Conservation (phyloP, 2,329 filamentous ascomycete species). For the Diaporthe australafricana region DNA sequence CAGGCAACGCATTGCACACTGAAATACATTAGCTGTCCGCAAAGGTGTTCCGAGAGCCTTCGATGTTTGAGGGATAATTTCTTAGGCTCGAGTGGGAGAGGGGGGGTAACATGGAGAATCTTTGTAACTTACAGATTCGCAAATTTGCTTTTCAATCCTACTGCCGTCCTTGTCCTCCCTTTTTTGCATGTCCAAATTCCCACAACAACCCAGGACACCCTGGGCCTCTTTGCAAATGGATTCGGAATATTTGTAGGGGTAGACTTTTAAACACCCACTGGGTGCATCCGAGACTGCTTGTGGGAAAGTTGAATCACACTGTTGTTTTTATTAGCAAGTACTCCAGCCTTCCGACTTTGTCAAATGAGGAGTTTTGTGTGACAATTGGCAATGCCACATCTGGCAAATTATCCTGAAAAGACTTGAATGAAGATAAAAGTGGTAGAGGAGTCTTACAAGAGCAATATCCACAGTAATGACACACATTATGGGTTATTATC, state of each 20-base stretch:
- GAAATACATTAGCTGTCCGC: neutral
- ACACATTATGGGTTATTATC: conserved; percentile 12
- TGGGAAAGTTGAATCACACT: conserved; percentile 1
- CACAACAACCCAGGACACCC: neutral
- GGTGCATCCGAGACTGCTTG: neutral
- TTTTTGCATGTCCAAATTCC: neutral
- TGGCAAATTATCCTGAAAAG: no score
- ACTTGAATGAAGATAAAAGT: no score
- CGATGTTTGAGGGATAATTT: neutral
- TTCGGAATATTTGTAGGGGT: neutral
- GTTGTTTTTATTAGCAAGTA: neutral
- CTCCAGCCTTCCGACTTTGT: neutral
- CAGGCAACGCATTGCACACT: neutral
- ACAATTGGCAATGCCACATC: no score
- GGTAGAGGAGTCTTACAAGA: neutral
- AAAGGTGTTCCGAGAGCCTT: no score
- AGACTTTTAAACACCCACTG: conserved; percentile 7
- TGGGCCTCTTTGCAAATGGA: neutral
- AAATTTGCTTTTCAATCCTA: conserved; percentile 13
- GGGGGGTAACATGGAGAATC: neutral
- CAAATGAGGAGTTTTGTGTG: no score
- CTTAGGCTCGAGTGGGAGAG: no score
- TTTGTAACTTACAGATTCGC: conserved; percentile 11
- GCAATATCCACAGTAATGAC: conserved; percentile 1
- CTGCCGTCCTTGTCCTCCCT: neutral